Base-by-base conservation (phyloP, 169 alveolate genomes). In the Plasmodium sp. region DNA sequence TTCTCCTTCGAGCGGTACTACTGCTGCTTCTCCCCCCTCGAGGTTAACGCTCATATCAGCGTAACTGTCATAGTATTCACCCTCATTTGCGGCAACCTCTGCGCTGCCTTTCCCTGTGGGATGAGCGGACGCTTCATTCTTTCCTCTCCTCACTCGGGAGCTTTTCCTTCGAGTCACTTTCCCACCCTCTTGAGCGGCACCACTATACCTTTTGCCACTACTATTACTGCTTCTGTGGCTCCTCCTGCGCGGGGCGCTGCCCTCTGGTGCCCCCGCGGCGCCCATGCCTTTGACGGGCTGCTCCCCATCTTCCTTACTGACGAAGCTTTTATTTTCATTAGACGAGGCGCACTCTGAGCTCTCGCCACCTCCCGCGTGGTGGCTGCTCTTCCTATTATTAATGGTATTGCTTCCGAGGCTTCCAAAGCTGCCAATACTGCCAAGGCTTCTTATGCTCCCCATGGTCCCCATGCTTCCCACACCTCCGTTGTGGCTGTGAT, bases 331-430 rank as follows among this genome's bases (percentile, higher is more conserved):
- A 6, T 86, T 56, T 33, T 86, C 93, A 12, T 75, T 75, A 2
- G 93, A 86, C 41, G 93, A 86, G 1, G 86, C 34, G 45, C 58
- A 74, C 12, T 75, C 93, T 18, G 84, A 86, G 9, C 75, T 22
- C 2, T 86, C 93, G 2, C 72, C 81, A 45, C 58, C 14, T 12
- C 45, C 18, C 3, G 62, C 22, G 22, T 16, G 62, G 77, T 67
- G 18, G 18, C 7, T 67, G 5, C 36, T 18, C 33, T 3, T 67
- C 1, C 31, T 18, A 12, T 6, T 67, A 67, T 67, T 67, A 2
- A 18, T 18, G 33, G 39, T 22, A 67, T 27, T 31, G n/a, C 77
- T 67, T 18, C 72, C 27, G 3, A 56, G 31, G 27, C 72, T 56
- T 56, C 77, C 77, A 5, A 22, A 27, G 39, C 77, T 67, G 14